Base-by-base conservation (phyloP, 129 eudicot species). In the Lactuca saligna region DNA sequence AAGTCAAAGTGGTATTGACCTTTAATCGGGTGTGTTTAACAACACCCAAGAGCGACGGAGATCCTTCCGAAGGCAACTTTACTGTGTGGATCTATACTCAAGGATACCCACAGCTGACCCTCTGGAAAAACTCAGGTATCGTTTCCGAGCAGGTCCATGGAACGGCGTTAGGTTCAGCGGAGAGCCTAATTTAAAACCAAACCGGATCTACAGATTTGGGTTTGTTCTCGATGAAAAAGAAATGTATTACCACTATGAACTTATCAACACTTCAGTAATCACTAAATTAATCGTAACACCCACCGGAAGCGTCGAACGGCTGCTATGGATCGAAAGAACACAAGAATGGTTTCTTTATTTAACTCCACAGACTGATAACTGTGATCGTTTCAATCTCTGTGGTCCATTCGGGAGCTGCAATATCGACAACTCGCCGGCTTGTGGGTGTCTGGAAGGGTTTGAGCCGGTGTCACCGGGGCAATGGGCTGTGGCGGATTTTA, bases 131-230 rank as follows among this genome's bases (percentile, higher is more conserved):
- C 3, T 17, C 62, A 32, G 20, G 17, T 4, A 67, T 56, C 17
- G 57, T 8, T 84, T 54, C 60, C 54, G 80, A 37, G 62, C 69
- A 0, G 91, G 91, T 16, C 87, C 91, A 3, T 86, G 91, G 87
- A 82, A 86, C 56, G 91, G 91, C 0, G 54, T 70, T 2, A 46
- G 83, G 51, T 86, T 73, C 31, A 76, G 76, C 29, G 91, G 87
- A 1, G 69, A 41, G 33, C 85, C 87, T 0, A 65, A 41, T 54
- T 38, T 75, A 38, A 32, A 64, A 25, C 55, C 75, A 0, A 56
- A 73, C 13, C 13, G 67, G 0, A 61, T 77, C 59, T 79, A 63
- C 42, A 37, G 64, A 4, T 78, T 58, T 25, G 83, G 72, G 17
- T 54, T 85, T 57, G 81, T 70, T 54, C 59, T 76, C 5, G 14